Conservation (phyloP, 768 basidiomycete genomes). For the Daedalea quercina region DNA sequence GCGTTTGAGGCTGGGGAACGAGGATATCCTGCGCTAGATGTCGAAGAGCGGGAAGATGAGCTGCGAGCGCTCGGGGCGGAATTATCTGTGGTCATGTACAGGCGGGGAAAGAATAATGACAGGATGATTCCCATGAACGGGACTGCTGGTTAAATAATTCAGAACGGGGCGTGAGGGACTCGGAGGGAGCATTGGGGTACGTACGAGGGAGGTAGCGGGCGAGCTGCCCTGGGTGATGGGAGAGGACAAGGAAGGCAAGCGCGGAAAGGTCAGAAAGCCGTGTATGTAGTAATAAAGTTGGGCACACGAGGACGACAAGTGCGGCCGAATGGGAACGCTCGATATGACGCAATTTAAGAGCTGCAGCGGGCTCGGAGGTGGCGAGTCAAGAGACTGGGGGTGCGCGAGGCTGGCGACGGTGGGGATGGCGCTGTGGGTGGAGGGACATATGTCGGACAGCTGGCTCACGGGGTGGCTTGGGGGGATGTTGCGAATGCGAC, state of each 20-base stretch:
- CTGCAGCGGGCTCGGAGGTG: constrained; percentile 7
- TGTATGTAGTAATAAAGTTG: constrained; percentile 11
- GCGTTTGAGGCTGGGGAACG: constrained; percentile 4
- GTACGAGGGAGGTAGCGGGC: constrained; percentile 2
- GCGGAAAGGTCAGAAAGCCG: constrained; percentile 1
- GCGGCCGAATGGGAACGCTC: constrained; percentile 2
- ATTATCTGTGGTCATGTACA: constrained; percentile 22
- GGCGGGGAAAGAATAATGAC: constrained; percentile 22
- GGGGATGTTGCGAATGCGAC: not conserved
- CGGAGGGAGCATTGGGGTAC: constrained; percentile 4
- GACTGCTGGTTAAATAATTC: not conserved
- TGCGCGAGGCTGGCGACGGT: constrained; percentile 10
- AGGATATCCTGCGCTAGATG: constrained; percentile 9
- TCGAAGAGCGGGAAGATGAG: constrained; percentile 17
- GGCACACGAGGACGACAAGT: constrained; percentile 13
- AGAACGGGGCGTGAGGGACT: not conserved
- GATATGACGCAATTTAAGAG: constrained; percentile 14
- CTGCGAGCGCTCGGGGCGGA: constrained; percentile 12
- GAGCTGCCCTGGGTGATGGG: constrained; percentile 7
- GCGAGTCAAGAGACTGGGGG: not conserved
- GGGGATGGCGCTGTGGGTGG: constrained; percentile 7
- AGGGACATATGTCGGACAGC: constrained; percentile 17
- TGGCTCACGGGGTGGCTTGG: not conserved
- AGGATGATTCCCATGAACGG: constrained; percentile 25
- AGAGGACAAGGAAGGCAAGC: constrained; percentile 10